Evolutionary conservation across 2,329 filamentous ascomycete species (phyloP).

Genomic region (Phialocephala sp.): DNA sequence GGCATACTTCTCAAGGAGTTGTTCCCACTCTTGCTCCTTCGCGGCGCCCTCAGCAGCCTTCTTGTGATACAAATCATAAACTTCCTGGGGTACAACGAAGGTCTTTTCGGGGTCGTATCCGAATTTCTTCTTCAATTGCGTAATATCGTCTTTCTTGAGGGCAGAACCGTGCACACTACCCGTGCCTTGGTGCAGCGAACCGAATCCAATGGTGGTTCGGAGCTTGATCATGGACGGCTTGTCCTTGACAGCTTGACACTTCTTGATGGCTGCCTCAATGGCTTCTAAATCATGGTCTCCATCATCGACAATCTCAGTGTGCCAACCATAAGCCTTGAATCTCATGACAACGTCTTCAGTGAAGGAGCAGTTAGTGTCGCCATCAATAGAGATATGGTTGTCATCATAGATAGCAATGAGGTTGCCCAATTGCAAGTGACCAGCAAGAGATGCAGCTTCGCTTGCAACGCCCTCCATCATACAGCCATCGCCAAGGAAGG

Average conservation of each 20-base stretch:
- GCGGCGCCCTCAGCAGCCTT: constrained; percentile 85
- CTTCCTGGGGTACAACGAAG: constrained; percentile 92
- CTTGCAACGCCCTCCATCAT: constrained; percentile 97
- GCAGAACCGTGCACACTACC: constrained; percentile 95
- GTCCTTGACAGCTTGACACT: constrained; percentile 86
- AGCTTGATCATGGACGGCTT: constrained; percentile 98
- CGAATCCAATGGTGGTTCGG: constrained; percentile 95
- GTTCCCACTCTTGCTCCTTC: constrained; percentile 92
- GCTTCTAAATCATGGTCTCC: constrained; percentile 86
- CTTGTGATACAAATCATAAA: constrained; percentile 90
- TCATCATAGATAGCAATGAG: constrained; percentile 97
- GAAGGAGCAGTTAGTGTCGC: constrained; percentile 94
- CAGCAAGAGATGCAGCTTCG: constrained; percentile 90
- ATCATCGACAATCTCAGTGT: constrained; percentile 81
- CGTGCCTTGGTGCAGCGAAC: constrained; percentile 91
- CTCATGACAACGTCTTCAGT: constrained; percentile 95
- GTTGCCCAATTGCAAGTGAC: constrained; percentile 97
- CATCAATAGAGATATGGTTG: constrained; percentile 96
- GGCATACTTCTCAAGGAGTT: constrained; percentile 86
- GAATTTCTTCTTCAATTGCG: constrained; percentile 92
- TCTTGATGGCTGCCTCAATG: constrained; percentile 87
- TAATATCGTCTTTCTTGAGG: constrained; percentile 91
- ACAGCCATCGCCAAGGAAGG: constrained; percentile 97
- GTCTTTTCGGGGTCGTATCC: constrained; percentile 94
- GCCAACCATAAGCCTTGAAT: constrained; percentile 98